Percentiles rank a stretch among this genome's conserved stretches.
Conservation (phyloP, 768 basidiomycete species). For the Suillus tomentosus region DNA sequence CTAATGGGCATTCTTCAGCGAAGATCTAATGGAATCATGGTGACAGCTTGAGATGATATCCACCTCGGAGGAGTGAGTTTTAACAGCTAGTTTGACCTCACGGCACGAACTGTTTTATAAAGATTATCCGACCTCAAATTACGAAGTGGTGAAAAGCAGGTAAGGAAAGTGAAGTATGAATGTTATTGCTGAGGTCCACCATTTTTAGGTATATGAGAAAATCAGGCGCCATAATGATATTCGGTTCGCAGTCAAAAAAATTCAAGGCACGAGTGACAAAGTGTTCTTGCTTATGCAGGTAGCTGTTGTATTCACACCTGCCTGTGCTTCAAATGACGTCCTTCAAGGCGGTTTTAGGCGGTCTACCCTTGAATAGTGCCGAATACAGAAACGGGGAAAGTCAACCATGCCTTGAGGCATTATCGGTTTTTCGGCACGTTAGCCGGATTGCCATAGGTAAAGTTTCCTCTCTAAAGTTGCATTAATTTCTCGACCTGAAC, state of each 20-base stretch:
- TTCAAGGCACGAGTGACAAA: constrained; percentile 75
- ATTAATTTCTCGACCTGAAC: constrained; percentile 12
- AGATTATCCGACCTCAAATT: constrained; percentile 73
- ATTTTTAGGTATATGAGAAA: constrained; percentile 57
- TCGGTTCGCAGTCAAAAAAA: constrained; percentile 71
- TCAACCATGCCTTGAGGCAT: constrained; percentile 70
- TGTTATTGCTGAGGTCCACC: background rate
- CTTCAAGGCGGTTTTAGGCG: constrained; percentile 66
- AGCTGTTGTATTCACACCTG: constrained; percentile 6
- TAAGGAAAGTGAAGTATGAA: constrained; percentile 24
- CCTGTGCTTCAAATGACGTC: constrained; percentile 14
- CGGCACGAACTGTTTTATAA: constrained; percentile 10
- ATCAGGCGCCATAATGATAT: constrained; percentile 75
- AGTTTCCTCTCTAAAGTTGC: background rate
- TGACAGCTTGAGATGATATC: constrained; percentile 66
- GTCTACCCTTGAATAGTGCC: constrained; percentile 64
- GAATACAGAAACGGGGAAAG: constrained; percentile 76
- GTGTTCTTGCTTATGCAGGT: constrained; percentile 82
- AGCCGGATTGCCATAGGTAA: constrained; percentile 75
- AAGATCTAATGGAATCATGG: constrained; percentile 6
- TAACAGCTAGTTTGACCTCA: background rate
- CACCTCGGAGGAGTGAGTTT: constrained; percentile 62
- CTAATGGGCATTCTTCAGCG: background rate
- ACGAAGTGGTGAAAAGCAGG: constrained; percentile 75
- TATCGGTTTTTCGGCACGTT: constrained; percentile 73